Evolutionary conservation across 306 rosid species (phyloP).

Genomic region (Gynostemma pentaphyllum): DNA sequence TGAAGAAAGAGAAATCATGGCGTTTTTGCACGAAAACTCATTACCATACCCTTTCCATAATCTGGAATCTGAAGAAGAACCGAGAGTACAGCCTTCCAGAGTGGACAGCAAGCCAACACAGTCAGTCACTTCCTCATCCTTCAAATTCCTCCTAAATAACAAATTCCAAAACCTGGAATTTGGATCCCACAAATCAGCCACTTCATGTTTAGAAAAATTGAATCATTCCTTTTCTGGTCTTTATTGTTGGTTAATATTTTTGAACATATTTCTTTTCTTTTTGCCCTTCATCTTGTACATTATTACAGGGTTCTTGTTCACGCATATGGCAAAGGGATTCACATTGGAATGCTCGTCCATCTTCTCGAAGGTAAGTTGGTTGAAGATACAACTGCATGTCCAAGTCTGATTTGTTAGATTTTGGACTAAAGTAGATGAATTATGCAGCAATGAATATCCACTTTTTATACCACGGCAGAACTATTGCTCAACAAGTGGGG

Average conservation of each 20-base stretch:
- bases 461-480: conserved; percentile 89
- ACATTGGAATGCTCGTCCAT: conserved; percentile 79
- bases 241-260: background rate
- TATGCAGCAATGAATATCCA: conserved; percentile 85
- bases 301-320: conserved; percentile 83
- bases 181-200: too few species aligned
- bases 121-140: too few species aligned
- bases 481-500: conserved; percentile 73
- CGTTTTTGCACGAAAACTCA: too few species aligned
- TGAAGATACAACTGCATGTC: conserved; percentile 8
- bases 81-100: too few species aligned
- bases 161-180: too few species aligned
- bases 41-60: too few species aligned
- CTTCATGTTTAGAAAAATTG: too few species aligned
- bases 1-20: too few species aligned
- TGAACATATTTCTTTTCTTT: background rate
- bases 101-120: too few species aligned
- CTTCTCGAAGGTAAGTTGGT: conserved; percentile 60
- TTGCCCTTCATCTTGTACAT: background rate
- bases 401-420: conserved; percentile 9
- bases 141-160: too few species aligned
- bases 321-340: conserved; percentile 97
- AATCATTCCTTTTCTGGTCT: background rate
- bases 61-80: too few species aligned
- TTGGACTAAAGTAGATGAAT: conserved; percentile 18